These are phyloP conservation scores for Prototheca wickerhamii DNA, from an alignment of 163 green algal species.

Conservation along the genomic window DNA sequence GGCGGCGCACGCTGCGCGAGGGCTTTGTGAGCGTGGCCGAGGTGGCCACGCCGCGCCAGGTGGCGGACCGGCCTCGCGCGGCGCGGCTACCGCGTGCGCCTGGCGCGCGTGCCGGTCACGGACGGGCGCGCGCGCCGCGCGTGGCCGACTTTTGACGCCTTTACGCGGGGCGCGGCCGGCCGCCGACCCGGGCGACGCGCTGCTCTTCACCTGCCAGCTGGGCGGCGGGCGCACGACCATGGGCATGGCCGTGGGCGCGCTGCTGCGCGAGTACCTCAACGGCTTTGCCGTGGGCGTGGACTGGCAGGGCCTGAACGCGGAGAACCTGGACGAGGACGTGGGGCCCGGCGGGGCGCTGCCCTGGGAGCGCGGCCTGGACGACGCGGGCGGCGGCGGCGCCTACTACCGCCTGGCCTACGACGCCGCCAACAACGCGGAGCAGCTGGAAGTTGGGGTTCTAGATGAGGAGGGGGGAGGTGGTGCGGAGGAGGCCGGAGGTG, in stretches of 20 bases:
- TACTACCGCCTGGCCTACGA: too few species aligned
- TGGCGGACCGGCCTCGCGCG: conserved; percentile 65
- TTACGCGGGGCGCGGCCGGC: conserved; percentile 38
- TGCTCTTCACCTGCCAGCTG: conserved; percentile 98
- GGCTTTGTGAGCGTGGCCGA: conserved; percentile 69
- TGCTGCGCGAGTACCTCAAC: conserved; percentile 54
- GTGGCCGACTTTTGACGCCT: conserved; percentile 66
- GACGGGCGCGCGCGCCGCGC: conserved; percentile 93
- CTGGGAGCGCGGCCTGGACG: not conserved
- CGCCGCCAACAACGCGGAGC: conserved; percentile 19
- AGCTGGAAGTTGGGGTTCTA: conserved; percentile 47
- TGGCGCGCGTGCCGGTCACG: conserved; percentile 83
- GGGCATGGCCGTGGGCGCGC: conserved; percentile 85
- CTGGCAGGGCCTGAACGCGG: not conserved
- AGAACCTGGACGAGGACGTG: not conserved
- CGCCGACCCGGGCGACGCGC: conserved; percentile 42
- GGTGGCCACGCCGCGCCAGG: conserved; percentile 81
- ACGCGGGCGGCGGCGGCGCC: too few species aligned
- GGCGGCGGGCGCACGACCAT: conserved; percentile 85
- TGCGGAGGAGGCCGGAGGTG: too few species aligned
- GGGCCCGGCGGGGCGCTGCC: not conserved
- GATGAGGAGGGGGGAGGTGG: conserved; percentile 55
- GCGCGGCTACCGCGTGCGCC: conserved; percentile 55
- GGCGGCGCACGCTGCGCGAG: conserved; percentile 49
- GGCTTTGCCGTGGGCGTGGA: not conserved